Base-by-base conservation (phyloP, 108 stramenopile genomes). In the Thalassiosira profunda region DNA sequence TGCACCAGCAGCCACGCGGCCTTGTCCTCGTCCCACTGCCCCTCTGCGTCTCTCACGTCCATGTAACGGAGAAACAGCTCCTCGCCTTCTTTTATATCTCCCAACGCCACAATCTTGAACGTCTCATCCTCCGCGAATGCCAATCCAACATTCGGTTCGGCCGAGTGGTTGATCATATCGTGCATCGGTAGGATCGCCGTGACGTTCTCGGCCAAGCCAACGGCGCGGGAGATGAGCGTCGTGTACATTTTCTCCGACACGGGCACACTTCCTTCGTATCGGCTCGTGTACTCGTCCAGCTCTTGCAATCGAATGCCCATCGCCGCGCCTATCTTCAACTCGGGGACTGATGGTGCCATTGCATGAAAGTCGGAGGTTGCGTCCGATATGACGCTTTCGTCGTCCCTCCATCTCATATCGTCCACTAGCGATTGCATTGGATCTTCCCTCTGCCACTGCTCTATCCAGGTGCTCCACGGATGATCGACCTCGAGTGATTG, bases 101-200 rank as follows among this genome's bases (percentile, higher is more conserved):
- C 24, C 4, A 56, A 18, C 6, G 80, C 76, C 14, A 56, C 41
- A 24, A 80, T 11, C 11, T 76, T 33, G 43, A 80, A 72, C 9
- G 42, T 58, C 14, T 63, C 72, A 45, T 52, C 61, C 11, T 62
- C 57, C 9, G 1, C 46, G 43, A 73, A 78, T 28, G 71, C 41
- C 28, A 84, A 41, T 6, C 28, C 55, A 8, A 84, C 3, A 48
- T 84, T 84, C 5, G 76, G 76, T 12, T 84, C 63, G 29, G 35
- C 8, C 0, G 76, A 70, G 45, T 81, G 84, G 43, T 84, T 84
- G 43, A 84, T 63, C 84, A 84, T 84, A 29, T 84, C 84, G 44
- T 68, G 75, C 79, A 84, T 81, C 10, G 84, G 84, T 36, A 84
- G 59, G 15, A 76, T 47, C 38, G 64, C 84, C 8, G 72, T 49